Evolutionary conservation across 2,329 filamentous ascomycete species (phyloP).

Genomic region (Apiospora aurea): DNA sequence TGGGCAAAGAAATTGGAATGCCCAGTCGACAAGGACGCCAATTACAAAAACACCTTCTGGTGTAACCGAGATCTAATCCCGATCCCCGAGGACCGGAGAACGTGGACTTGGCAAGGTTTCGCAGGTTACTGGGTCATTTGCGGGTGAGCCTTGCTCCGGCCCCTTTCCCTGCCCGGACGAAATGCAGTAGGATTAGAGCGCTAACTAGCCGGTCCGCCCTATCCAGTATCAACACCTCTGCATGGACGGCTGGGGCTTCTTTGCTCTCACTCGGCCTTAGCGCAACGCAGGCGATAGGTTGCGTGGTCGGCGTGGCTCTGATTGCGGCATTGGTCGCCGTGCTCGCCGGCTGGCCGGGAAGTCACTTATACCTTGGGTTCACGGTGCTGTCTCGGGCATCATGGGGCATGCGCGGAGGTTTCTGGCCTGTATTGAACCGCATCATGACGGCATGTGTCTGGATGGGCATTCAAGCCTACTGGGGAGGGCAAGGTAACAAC

Average conservation of each 20-base stretch:
- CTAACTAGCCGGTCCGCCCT: not conserved
- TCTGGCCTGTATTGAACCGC: constrained; percentile 42
- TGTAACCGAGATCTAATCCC: constrained; percentile 43
- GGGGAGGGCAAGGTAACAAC: constrained; percentile 38
- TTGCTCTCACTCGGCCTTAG: constrained; percentile 40
- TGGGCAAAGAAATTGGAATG: constrained; percentile 23
- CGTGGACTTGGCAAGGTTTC: constrained; percentile 41
- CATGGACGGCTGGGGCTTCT: constrained; percentile 39
- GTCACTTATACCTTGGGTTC: constrained; percentile 43
- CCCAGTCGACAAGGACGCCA: constrained; percentile 36
- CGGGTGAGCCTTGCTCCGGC: constrained; percentile 27
- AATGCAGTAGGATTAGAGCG: not conserved
- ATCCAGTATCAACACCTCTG: constrained; percentile 36
- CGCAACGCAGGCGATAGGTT: constrained; percentile 40
- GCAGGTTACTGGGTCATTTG: constrained; percentile 42
- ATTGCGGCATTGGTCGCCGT: constrained; percentile 43
- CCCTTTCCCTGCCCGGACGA: not conserved
- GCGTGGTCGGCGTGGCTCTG: constrained; percentile 42
- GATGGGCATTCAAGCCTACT: constrained; percentile 42
- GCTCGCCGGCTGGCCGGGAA: constrained; percentile 44
- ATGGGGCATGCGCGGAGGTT: constrained; percentile 39
- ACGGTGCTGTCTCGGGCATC: constrained; percentile 41
- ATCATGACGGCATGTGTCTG: constrained; percentile 42
- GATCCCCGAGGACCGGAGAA: constrained; percentile 37
- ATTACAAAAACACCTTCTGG: constrained; percentile 42